Percentiles rank a stretch among this genome's conserved stretches.
Evolutionary conservation across 768 basidiomycete species (phyloP).

Genomic region (Amyloporia xantha): DNA sequence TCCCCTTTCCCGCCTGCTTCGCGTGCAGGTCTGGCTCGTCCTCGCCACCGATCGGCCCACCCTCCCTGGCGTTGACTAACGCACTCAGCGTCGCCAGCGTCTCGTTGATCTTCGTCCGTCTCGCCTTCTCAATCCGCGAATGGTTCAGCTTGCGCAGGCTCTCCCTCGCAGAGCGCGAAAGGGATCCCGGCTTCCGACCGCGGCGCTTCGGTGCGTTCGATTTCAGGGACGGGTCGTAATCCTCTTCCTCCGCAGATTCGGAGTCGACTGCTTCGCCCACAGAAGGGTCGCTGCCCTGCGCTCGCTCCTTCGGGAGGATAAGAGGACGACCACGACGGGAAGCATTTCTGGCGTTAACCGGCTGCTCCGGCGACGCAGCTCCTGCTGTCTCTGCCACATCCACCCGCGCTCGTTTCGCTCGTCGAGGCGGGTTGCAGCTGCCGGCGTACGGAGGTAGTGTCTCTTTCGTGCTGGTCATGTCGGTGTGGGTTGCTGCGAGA

Average conservation of each 20-base stretch:
- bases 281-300: conserved; percentile 8
- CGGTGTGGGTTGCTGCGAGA: conserved; percentile 1
- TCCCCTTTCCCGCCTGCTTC: conserved; percentile 33
- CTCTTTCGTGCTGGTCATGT: background rate
- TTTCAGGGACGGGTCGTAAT: conserved; percentile 21
- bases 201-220: conserved; percentile 48
- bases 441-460: conserved; percentile 25
- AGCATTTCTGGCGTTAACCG: conserved; percentile 2
- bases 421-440: conserved; percentile 39
- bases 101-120: conserved; percentile 94
- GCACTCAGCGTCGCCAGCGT: conserved; percentile 70
- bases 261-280: conserved; percentile 19
- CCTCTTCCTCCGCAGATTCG: conserved; percentile 24
- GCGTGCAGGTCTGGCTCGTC: conserved; percentile 13
- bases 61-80: conserved; percentile 51
- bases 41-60: conserved; percentile 26
- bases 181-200: conserved; percentile 61
- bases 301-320: conserved; percentile 18
- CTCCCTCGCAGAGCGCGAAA: conserved; percentile 76
- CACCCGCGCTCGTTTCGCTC: conserved; percentile 35
- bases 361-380: conserved; percentile 4
- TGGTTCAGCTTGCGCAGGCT: conserved; percentile 90
- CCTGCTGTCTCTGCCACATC: conserved; percentile 8
- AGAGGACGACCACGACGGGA: conserved; percentile 13
- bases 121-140: conserved; percentile 88